A percentile compares a stretch with the other conserved stretches of the same genome.
These are phyloP conservation scores for Fusarium staphyleae DNA, from an alignment of 2,329 filamentous ascomycete species.

Conservation along the genomic window DNA sequence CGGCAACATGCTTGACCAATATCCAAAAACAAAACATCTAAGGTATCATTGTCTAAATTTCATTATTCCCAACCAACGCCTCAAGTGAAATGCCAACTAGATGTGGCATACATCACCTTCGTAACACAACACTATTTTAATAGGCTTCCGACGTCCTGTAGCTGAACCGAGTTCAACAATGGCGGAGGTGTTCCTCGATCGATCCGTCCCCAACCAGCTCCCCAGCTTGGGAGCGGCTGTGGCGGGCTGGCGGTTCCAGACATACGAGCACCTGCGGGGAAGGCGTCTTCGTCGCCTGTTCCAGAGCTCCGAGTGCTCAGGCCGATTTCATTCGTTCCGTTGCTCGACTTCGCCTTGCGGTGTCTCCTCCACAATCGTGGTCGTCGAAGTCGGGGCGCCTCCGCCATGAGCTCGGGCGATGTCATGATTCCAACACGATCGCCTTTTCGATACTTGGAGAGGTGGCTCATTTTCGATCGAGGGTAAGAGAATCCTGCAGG, in stretches of 20 bases:
- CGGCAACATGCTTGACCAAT: conserved; percentile 21
- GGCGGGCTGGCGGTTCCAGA: conserved; percentile 15
- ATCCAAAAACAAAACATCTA: conserved; percentile 40
- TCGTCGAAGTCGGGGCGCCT: conserved; percentile 35
- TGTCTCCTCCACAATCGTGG: conserved; percentile 43
- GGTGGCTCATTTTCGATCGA: conserved; percentile 41
- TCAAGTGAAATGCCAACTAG: conserved; percentile 26
- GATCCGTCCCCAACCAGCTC: conserved; percentile 44
- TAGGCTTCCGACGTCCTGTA: conserved; percentile 48
- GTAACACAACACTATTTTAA: conserved; percentile 27
- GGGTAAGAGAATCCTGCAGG: conserved; percentile 60
- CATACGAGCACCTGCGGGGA: conserved; percentile 27
- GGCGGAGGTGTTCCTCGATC: conserved; percentile 42
- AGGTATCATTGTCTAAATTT: conserved; percentile 44
- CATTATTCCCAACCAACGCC: conserved; percentile 37
- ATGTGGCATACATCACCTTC: conserved; percentile 5
- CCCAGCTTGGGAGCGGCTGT: conserved; percentile 41
- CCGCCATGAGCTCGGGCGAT: conserved; percentile 49
- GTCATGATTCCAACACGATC: conserved; percentile 53
- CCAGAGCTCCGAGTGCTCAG: conserved; percentile 43
- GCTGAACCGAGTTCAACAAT: conserved; percentile 39
- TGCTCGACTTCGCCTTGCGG: conserved; percentile 40
- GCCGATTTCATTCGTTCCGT: conserved; percentile 45
- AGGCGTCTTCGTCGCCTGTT: conserved; percentile 37
- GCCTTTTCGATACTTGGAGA: conserved; percentile 41